phyloP scores from a whole-genome alignment of 352 stramenopile species.

The Aphanomyces astaci region DNA sequence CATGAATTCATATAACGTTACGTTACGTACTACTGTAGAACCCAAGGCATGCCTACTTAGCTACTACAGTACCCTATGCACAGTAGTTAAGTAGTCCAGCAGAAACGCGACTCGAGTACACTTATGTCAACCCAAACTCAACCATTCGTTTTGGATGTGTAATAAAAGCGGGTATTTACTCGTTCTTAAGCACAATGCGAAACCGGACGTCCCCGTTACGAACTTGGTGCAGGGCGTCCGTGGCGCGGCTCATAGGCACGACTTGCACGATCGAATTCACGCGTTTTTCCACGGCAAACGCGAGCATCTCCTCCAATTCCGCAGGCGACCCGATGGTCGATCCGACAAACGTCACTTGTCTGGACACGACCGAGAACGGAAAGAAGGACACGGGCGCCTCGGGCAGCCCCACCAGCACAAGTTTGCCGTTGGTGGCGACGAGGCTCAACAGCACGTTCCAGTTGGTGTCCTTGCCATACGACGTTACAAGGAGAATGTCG shows the following conservation, averaged over 20 bases:
- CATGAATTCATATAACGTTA: no score
- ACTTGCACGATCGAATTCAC: conserved; percentile 49
- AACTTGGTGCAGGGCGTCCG: conserved; percentile 40
- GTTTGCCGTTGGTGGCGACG: conserved; percentile 44
- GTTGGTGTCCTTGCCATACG: conserved; percentile 16
- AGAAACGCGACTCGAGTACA: no score
- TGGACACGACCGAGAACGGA: conserved; percentile 38
- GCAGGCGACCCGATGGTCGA: conserved; percentile 71
- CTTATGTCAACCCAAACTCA: no score
- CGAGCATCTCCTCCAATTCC: conserved; percentile 82
- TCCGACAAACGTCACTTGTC: conserved; percentile 43
- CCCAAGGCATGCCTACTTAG: no score
- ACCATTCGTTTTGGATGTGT: no score
- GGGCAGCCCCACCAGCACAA: conserved; percentile 39
- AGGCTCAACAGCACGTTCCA: conserved; percentile 6
- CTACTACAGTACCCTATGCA: no score
- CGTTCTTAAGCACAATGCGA: conserved; percentile 43
- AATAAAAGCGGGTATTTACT: not conserved
- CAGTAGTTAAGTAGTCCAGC: no score
- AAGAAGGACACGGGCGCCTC: conserved; percentile 30
- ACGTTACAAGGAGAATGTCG: conserved; percentile 25
- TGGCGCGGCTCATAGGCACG: conserved; percentile 40
- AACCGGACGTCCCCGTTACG: conserved; percentile 35
- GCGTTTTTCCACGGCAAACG: conserved; percentile 62
- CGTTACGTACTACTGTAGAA: no score